Base-by-base conservation (phyloP, 2,329 filamentous ascomycete species). In the Pseudonectria buxi region DNA sequence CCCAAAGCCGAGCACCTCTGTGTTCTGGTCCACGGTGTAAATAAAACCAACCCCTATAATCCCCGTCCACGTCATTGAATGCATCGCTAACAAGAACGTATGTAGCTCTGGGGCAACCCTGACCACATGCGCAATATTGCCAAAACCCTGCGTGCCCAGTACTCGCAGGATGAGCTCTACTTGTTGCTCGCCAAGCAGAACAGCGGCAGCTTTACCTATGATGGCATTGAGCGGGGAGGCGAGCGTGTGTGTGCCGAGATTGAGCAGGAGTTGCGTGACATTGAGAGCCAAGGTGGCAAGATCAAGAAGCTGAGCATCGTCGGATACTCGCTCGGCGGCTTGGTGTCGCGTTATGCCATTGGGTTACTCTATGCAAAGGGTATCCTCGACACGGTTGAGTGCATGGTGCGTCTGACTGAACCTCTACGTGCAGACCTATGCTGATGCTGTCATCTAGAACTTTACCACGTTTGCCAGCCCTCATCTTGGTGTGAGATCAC, bases 381-480 rank as follows among this genome's bases (percentile, higher is more conserved):
- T 7, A 70, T 86, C 39, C 79, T 96, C 37, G 81, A 94, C 37
- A 72, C 72, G 39, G 71, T 96, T 16, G 73, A 87, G 55, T 90
- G 90, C 46, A 76, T 90, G 62, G 79, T 83, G 66, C 31, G 65
- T 48, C 22, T 4, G 4, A 22, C 10, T 18, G 10, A 7, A 6
- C 25, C 25, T n/a, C n/a, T n/a, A n/a, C n/a, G 5, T 26, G 13
- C 14, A 24, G 4, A 6, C 15, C 26, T 14, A 13, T n/a, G 29
- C 44, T 51, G 32, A 52, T 37, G n/a, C 18, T 30, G 28, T 24
- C 24, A 28, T 10, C 10, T 43, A 83, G 75, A 95, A 94, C 68
- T 95, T 96, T 62, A 86, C 83, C 3, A 95, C 89, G 1, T 95
- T 96, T 61, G 90, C 85, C 5, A 82, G 84, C 24, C 90, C 85